phyloP scores from a whole-genome alignment of 75 land plant genomes.

The Sequoiadendron giganteum region DNA sequence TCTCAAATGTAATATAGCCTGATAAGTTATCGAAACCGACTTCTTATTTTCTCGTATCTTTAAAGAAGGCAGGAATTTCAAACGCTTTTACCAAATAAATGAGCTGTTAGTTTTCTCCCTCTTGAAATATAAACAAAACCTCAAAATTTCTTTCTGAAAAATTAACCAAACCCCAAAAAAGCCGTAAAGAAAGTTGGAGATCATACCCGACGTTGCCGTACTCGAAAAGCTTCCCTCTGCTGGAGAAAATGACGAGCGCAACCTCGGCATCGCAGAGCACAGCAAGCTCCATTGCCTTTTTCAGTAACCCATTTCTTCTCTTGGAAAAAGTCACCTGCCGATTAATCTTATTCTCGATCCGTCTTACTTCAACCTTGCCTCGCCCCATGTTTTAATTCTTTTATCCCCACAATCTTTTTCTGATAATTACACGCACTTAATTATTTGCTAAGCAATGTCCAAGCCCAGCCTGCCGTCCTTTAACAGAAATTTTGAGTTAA shows the following conservation, averaged over 20 bases:
- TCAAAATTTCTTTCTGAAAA: background rate
- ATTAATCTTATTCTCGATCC: background rate
- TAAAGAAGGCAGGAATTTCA: background rate
- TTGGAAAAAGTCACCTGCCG: background rate
- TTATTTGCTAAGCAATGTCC: too few relatives aligned
- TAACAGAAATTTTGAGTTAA: too few relatives aligned
- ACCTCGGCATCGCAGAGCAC: background rate
- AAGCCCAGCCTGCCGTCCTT: too few relatives aligned
- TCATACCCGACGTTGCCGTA: background rate
- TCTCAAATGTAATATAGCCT: background rate
- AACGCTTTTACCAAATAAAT: background rate
- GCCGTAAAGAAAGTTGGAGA: background rate
- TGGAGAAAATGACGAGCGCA: background rate
- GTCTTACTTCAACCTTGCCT: background rate
- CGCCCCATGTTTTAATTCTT: background rate
- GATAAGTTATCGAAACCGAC: background rate
- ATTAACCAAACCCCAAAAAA: background rate
- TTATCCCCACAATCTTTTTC: too few relatives aligned
- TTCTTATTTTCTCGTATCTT: background rate
- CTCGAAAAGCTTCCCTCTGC: background rate
- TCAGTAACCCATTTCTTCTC: background rate
- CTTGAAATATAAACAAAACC: background rate
- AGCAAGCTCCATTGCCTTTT: background rate
- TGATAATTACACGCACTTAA: too few relatives aligned
- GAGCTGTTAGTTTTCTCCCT: background rate